Percentiles rank a stretch among this genome's conserved stretches.
Conservation (phyloP, 192 early-diverging fungal genomes). For the Nowakowskiella sp. region DNA sequence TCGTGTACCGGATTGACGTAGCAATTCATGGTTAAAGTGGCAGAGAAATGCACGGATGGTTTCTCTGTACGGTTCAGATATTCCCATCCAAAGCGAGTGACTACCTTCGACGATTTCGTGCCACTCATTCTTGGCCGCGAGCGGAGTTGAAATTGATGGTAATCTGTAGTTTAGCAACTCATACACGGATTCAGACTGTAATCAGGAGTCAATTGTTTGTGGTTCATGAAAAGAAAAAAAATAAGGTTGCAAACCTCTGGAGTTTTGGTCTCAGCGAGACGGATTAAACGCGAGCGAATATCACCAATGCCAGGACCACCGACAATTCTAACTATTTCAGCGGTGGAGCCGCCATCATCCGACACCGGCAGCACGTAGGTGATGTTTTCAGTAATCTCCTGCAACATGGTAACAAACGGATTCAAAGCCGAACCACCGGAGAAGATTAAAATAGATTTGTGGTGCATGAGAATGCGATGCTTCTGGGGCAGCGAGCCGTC, state of each 20-base stretch:
- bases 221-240: conserved; percentile 1
- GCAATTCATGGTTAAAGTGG: conserved; percentile 58
- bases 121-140: conserved; percentile 62
- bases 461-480: too few species aligned
- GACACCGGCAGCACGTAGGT: conserved; percentile 65
- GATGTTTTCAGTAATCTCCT: conserved; percentile 54
- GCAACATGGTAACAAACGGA: conserved; percentile 47
- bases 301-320: conserved; percentile 73
- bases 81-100: conserved; percentile 48
- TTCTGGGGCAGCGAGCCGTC: too few species aligned
- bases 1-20: conserved; percentile 43
- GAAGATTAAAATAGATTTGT: conserved; percentile 49
- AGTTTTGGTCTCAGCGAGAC: conserved; percentile 54
- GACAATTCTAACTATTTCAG: conserved; percentile 61
- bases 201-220: background rate
- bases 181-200: conserved; percentile 53
- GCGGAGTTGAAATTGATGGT: conserved; percentile 37
- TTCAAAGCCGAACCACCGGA: conserved; percentile 77
- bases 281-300: conserved; percentile 54
- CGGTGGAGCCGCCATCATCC: conserved; percentile 54
- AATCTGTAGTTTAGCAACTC: conserved; percentile 62
- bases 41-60: conserved; percentile 67
- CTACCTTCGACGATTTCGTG: conserved; percentile 61
- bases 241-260: conserved; percentile 23
- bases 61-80: conserved; percentile 41